phyloP scores from a whole-genome alignment of 2,329 filamentous ascomycete genomes.

The Fusarium temperatum region DNA sequence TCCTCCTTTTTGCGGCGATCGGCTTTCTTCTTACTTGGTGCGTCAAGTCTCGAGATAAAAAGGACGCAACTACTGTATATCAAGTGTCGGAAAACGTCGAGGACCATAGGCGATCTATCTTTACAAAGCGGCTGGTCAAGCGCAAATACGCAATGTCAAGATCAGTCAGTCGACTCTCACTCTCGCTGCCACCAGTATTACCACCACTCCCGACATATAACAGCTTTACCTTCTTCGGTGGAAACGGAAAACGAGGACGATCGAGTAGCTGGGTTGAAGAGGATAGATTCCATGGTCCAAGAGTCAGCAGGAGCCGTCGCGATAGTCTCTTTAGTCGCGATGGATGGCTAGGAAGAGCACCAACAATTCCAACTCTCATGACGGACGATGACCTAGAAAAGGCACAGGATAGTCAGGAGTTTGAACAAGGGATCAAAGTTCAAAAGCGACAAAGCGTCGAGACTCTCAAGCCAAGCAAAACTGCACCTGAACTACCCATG shows the following conservation, averaged over 20 bases:
- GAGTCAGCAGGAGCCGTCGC: constrained; percentile 45
- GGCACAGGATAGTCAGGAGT: constrained; percentile 15
- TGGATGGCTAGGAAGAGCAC: constrained; percentile 47
- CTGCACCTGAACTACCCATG: constrained; percentile 30
- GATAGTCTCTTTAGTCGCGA: constrained; percentile 46
- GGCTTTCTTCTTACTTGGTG: constrained; percentile 55
- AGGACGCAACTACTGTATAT: constrained; percentile 41
- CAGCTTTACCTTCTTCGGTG: constrained; percentile 42
- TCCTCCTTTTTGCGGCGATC: constrained; percentile 54
- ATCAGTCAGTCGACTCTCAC: constrained; percentile 45
- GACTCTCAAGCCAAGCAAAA: constrained; percentile 32
- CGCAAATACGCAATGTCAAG: constrained; percentile 40
- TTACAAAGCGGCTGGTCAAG: constrained; percentile 45
- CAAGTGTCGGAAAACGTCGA: constrained; percentile 38
- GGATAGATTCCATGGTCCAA: constrained; percentile 60
- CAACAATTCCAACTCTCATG: constrained; percentile 49
- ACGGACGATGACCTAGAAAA: constrained; percentile 41
- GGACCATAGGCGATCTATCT: constrained; percentile 24
- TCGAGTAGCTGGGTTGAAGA: constrained; percentile 59
- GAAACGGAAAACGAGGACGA: constrained; percentile 40
- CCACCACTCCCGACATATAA: constrained; percentile 48
- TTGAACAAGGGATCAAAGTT: constrained; percentile 21
- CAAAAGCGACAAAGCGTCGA: constrained; percentile 30
- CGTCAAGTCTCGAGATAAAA: constrained; percentile 39
- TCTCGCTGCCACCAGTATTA: constrained; percentile 44